phyloP scores from a whole-genome alignment of 169 alveolate genomes.

The Cryptosporidium sp. region DNA sequence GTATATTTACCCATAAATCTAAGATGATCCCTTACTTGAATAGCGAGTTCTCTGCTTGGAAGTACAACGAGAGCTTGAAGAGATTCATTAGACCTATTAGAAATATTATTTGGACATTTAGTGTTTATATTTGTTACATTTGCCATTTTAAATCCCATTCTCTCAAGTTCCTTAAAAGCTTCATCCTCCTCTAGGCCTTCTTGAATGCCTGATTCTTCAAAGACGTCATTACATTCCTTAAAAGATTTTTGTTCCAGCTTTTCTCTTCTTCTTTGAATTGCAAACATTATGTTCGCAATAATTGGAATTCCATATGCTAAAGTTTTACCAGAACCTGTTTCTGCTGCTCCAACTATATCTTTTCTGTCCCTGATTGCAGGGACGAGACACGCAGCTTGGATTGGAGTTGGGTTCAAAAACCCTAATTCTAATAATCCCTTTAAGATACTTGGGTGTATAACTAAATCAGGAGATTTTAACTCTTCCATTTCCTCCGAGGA shows the following conservation, averaged over 20 bases:
- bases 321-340: constrained; percentile 79
- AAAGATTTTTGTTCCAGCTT: constrained; percentile 25
- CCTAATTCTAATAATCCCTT: constrained; percentile 62
- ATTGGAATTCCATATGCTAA: constrained; percentile 78
- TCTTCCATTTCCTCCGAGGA: constrained; percentile 7
- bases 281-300: constrained; percentile 63
- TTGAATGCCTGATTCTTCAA: neutral
- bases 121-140: neutral
- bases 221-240: neutral
- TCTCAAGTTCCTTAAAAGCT: constrained; percentile 6
- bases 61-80: constrained; percentile 80
- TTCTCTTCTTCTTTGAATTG: constrained; percentile 43
- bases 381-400: constrained; percentile 66
- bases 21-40: constrained; percentile 81
- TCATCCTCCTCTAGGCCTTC: constrained; percentile 20
- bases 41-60: constrained; percentile 87
- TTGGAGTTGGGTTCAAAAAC: constrained; percentile 74
- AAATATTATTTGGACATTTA: neutral
- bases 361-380: constrained; percentile 77
- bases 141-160: constrained; percentile 42
- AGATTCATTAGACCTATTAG: neutral
- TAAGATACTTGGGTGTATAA: constrained; percentile 77
- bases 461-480: constrained; percentile 40
- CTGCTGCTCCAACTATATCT: constrained; percentile 79
- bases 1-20: constrained; percentile 75